Conservation (phyloP, 331 rosid genomes). For the Quercus phellos region DNA sequence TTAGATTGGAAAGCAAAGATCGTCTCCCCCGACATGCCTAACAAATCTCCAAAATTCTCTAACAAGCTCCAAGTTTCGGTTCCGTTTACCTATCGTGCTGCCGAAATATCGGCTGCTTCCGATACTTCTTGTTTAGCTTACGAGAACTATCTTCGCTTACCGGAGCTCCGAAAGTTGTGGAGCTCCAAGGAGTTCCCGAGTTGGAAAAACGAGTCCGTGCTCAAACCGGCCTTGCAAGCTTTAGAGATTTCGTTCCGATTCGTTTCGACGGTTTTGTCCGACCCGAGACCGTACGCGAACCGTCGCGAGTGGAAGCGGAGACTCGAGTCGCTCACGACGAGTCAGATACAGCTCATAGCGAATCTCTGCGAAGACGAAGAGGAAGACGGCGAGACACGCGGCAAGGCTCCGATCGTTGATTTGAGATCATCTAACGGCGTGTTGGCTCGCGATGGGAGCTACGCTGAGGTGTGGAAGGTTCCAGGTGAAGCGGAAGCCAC, state of each 20-base stretch:
- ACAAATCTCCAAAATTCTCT: conserved; percentile 55
- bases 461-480: conserved; percentile 48
- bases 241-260: conserved; percentile 80
- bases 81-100: conserved; percentile 34
- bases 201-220: conserved; percentile 63
- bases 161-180: conserved; percentile 63
- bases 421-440: conserved; percentile 17
- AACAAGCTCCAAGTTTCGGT: conserved; percentile 31
- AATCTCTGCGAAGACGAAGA: conserved; percentile 65
- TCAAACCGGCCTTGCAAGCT: conserved; percentile 73
- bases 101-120: conserved; percentile 53
- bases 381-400: conserved; percentile 39
- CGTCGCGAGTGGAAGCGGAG: conserved; percentile 69
- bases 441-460: conserved; percentile 50
- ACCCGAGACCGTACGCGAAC: conserved; percentile 65
- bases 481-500: conserved; percentile 31
- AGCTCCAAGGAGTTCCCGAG: conserved; percentile 41
- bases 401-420: conserved; percentile 53
- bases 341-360: conserved; percentile 59
- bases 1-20: conserved; percentile 64
- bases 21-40: conserved; percentile 44
- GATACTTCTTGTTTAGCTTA: conserved; percentile 49
- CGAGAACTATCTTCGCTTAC: conserved; percentile 70
- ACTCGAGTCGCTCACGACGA: conserved; percentile 46
- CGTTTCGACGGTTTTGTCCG: conserved; percentile 50